phyloP scores from a whole-genome alignment of 305 asterid genomes.

The Fraxinus albicans region DNA sequence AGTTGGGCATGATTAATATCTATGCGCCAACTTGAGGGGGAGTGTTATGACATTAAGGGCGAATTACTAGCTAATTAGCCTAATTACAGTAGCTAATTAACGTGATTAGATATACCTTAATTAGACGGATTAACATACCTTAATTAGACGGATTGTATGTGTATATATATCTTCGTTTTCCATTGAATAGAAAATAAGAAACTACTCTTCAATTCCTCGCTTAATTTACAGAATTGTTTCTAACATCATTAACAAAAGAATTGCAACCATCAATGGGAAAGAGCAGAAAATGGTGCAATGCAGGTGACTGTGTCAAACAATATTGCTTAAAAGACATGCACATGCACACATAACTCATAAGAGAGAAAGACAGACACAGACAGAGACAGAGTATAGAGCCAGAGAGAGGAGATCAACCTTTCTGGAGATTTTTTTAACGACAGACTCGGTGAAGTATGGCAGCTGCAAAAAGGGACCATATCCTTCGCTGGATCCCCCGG shows the following conservation, averaged over 20 bases:
- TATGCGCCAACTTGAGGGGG: too few species aligned
- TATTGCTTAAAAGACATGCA: neutral
- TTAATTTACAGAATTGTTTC: neutral
- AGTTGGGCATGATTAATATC: too few species aligned
- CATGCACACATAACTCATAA: too few species aligned
- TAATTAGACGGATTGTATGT: too few species aligned
- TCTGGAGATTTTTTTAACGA: conserved; percentile 81
- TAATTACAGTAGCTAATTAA: too few species aligned
- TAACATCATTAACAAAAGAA: neutral
- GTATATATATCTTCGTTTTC: too few species aligned
- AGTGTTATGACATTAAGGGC: too few species aligned
- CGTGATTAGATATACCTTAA: too few species aligned
- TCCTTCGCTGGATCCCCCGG: conserved; percentile 83
- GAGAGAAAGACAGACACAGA: neutral
- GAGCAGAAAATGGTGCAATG: neutral
- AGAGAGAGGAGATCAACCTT: conserved; percentile 51
- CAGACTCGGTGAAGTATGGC: conserved; percentile 91
- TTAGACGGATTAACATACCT: too few species aligned
- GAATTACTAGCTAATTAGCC: too few species aligned
- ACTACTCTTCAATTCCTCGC: too few species aligned
- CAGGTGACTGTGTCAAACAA: neutral
- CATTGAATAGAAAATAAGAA: too few species aligned
- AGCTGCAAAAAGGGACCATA: conserved; percentile 94
- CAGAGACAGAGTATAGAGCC: neutral
- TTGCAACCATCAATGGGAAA: neutral